Evolutionary conservation across 371 early-diverging fungal species (phyloP), one percentile per base, ranked within the genome.

Genomic region (Mortierella polycephala): DNA sequence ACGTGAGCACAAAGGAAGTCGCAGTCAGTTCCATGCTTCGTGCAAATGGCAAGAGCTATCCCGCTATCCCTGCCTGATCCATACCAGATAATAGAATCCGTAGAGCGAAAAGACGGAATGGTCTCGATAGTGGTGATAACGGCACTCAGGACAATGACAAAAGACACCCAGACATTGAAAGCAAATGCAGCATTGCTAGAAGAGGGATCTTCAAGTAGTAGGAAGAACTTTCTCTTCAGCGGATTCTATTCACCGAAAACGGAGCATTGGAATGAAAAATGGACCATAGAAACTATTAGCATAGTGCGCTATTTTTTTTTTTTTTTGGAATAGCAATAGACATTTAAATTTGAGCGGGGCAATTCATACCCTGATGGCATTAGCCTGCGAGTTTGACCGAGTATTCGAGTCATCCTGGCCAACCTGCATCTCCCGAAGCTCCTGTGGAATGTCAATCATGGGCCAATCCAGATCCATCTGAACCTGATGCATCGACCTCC

Each of bases 91-190:
- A 80, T 69, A 21, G 88, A 88, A 54, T 88, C 85, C 4, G 84
- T 83, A 5, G 88, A 87, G 52, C 89, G 88, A 73, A 93, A 91
- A 18, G 92, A 68, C 20, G 95, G 95, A 18, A 95, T 93, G 21
- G 95, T 95, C 84, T 95, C 95, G 44, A 95, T 85, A 10, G 93
- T 94, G 0, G 94, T 91, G 63, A 93, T 88, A n/a, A 93, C 86
- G 9, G 93, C 92, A 75, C 92, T 90, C 45, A 91, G 81, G 3
- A 94, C 87, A 71, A 95, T 95, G 62, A 91, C 81, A 56, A 92
- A 84, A 0, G 93, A 88, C 6, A 95, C 89, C 72, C 92, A 83
- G 20, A 94, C 87, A 67, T 92, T 94, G 47, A 90, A 85, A 57
- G 88, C 84, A 77, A 95, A 94, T 7, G 95, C 95, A 12, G 85